phyloP scores from a whole-genome alignment of 2,329 filamentous ascomycete genomes.

The Fusarium phyllophilum region DNA sequence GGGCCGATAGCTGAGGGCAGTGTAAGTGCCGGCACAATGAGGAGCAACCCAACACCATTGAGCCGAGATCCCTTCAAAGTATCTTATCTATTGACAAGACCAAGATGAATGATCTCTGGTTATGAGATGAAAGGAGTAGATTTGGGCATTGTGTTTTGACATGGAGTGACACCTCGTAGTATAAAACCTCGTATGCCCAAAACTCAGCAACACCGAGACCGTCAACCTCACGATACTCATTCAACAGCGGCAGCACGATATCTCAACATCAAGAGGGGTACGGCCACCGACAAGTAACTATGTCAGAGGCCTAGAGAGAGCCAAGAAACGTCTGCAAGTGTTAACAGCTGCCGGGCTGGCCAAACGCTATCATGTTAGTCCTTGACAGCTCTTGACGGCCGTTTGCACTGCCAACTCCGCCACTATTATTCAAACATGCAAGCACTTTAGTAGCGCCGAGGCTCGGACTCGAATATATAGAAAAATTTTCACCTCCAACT shows the following conservation, averaged over 20 bases:
- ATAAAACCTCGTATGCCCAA: background rate
- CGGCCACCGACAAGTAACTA: background rate
- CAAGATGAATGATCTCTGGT: background rate
- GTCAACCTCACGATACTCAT: constrained; percentile 6
- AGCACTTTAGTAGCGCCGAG: background rate
- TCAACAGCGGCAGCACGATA: background rate
- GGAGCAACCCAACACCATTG: background rate
- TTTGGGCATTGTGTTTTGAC: background rate
- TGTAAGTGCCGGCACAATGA: background rate
- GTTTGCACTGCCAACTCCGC: background rate
- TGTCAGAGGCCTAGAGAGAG: background rate
- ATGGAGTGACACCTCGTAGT: background rate
- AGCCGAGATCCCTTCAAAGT: background rate
- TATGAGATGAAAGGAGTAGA: background rate
- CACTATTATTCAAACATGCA: background rate
- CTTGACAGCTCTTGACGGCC: background rate
- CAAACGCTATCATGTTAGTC: background rate
- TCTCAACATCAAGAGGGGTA: background rate
- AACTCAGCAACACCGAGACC: background rate
- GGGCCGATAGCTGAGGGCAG: background rate
- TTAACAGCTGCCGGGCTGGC: background rate
- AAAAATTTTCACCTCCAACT: background rate
- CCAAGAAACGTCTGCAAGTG: background rate
- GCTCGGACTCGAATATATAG: background rate
- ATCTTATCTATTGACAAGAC: background rate